Evolutionary conservation across 176 grass and related monocot species (phyloP), one percentile per base, ranked within the genome.

Genomic region (Otatea glauca): DNA sequence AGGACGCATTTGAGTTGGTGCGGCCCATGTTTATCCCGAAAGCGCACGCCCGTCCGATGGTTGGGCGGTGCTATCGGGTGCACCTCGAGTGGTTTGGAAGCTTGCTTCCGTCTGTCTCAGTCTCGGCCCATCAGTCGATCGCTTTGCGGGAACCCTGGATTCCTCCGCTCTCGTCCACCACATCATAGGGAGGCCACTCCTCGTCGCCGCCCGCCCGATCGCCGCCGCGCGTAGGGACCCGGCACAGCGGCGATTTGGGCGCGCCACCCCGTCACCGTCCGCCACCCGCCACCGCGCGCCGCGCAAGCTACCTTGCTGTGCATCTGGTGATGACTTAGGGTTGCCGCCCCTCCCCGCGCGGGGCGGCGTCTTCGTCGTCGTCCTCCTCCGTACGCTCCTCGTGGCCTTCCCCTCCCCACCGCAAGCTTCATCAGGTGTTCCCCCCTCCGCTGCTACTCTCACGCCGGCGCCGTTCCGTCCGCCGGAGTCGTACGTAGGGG

Each of bases 301-400:
- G 65, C 39, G 50, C 62, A 41, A 73, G 68, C 78, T 60, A 29
- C 44, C 63, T 51, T 55, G 51, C 72, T 56, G 86, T 59, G 55
- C 21, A 59, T 59, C 21, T 59, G 6, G 0, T 49, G 79, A 71
- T 29, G 51, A 64, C 72, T 49, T 88, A 88, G 86, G 86, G 53
- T 83, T 77, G 65, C 24, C 74, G 24, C 9, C 21, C 45, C 15
- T 20, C 24, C 72, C n/a, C 42, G n/a, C n/a, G n/a, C n/a, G n/a
- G n/a, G n/a, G n/a, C n/a, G 14, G 20, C 21, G 55, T 58, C 7
- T 21, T 58, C 63, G 14, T 59, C 21, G 2, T 35, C 42, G 25
- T 37, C 55, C 2, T 12, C 27, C n/a, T n/a, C 60, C 24, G n/a
- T 29, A 2, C 20, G 60, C 6, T 67, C 11, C 34, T 60, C n/a